phyloP scores from a whole-genome alignment of 2,329 filamentous ascomycete species.

The Exophiala oligosperma region DNA sequence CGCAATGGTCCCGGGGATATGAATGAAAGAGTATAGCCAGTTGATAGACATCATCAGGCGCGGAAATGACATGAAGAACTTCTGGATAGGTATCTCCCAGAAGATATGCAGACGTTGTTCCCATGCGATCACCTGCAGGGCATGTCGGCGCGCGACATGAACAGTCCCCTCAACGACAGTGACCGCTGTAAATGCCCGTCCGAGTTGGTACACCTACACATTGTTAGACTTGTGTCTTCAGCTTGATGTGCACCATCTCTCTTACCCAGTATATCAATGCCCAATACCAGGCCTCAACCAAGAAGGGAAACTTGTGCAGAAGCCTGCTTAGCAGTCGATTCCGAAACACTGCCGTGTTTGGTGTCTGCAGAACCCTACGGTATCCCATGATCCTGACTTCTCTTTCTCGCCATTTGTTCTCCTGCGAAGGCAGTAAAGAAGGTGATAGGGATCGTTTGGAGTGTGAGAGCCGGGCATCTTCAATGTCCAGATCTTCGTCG shows the following conservation, averaged over 20 bases:
- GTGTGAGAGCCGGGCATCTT: constrained; percentile 16
- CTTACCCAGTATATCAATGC: constrained; percentile 73
- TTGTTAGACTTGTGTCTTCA: background rate
- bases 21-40: constrained; percentile 73
- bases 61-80: constrained; percentile 55
- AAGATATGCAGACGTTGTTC: constrained; percentile 67
- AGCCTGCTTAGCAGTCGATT: constrained; percentile 63
- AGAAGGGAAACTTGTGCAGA: constrained; percentile 67
- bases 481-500: constrained; percentile 16
- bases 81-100: constrained; percentile 63
- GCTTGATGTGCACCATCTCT: constrained; percentile 13
- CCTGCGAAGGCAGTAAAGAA: constrained; percentile 42
- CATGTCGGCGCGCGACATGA: constrained; percentile 66
- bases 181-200: constrained; percentile 69
- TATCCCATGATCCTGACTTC: constrained; percentile 49
- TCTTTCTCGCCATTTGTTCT: constrained; percentile 53
- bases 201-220: constrained; percentile 70
- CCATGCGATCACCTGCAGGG: constrained; percentile 65
- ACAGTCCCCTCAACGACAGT: constrained; percentile 69
- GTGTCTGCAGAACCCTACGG: constrained; percentile 53
- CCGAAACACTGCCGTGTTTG: constrained; percentile 62
- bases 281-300: constrained; percentile 78
- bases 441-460: constrained; percentile 38
- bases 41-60: constrained; percentile 68
- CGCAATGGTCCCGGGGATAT: constrained; percentile 73